Percentiles rank a stretch among this genome's conserved stretches.
These are phyloP conservation scores for Panicum virgatum DNA, from an alignment of 202 grass and related monocot species.

Conservation along the genomic window DNA sequence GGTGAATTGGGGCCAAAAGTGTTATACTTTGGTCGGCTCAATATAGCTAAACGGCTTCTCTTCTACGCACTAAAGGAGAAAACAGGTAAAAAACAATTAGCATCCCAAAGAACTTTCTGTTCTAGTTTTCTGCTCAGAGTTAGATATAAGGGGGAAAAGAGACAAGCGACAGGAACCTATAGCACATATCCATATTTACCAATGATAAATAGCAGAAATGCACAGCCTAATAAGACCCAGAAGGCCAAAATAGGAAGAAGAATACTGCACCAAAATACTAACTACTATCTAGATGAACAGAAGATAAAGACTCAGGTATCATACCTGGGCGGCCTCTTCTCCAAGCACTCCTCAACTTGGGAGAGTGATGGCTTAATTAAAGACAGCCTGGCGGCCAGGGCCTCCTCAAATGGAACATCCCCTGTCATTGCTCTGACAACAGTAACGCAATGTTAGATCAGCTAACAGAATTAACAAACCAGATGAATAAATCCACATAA, in stretches of 20 bases:
- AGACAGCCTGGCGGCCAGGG: constrained; percentile 73
- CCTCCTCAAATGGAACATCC: constrained; percentile 85
- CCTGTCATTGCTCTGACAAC: constrained; percentile 84
- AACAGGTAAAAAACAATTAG: neutral
- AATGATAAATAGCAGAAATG: neutral
- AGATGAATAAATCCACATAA: neutral
- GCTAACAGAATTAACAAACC: neutral
- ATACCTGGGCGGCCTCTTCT: constrained; percentile 80
- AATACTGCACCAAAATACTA: constrained; percentile 30
- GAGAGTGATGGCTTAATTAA: constrained; percentile 78
- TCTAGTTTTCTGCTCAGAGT: no score
- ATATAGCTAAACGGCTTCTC: neutral
- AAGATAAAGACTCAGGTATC: neutral
- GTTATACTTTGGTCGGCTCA: neutral
- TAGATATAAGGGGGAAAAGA: no score
- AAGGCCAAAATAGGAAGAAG: neutral
- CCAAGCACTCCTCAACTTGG: constrained; percentile 63
- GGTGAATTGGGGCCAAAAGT: neutral
- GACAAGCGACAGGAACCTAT: neutral
- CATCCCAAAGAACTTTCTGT: neutral
- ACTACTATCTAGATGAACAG: neutral
- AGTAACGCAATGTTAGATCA: constrained; percentile 16
- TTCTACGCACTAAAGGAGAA: neutral
- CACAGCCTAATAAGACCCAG: neutral
- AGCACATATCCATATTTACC: neutral